Base-by-base conservation (phyloP, 2,329 filamentous ascomycete genomes). In the Stachybotrys elegans region DNA sequence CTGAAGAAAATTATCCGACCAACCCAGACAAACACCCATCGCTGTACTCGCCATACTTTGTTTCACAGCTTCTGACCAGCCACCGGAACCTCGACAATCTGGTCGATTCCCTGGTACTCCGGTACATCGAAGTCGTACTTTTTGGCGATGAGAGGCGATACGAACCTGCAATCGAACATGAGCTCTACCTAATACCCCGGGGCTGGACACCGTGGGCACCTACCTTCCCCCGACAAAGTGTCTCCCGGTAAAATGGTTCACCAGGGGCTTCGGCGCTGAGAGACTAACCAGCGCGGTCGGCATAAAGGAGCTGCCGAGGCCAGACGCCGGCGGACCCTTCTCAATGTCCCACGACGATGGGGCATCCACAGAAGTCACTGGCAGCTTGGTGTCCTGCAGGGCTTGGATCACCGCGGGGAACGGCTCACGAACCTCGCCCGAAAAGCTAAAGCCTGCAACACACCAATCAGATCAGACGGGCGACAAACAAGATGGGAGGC, bases 321-420 rank as follows among this genome's bases (percentile, higher is more conserved):
- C 92, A 2, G 82, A 79, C 42, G 73, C 69, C 11, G 91, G 90
- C 8, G 92, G 92, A 0, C 93, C 93, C 11, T 74, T 72, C 58
- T 95, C 88, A 45, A 98, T 94, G 63, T 93, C 83, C 93, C 93
- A 98, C 2, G 88, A 93, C 23, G 88, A 95, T 1, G 93, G 93
- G 6, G 88, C 90, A 67, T 98, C 93, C 19, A 98, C 88, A 3
- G 89, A 86, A 3, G 93, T 84, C 0, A 97, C 86, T 0, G 90
- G 87, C 7, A 93, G 58, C 21, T 76, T 76, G 5, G 86, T 85
- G 34, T 83, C 75, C 53, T 89, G 80, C 29, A 98, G 73, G 7
- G 86, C 82, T 48, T 78, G 71, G 54, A 98, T 94, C 13, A 96
- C 86, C 0, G 75, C 75, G 1, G 84, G 83, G 59, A 97, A 98